Evolutionary conservation across 2,329 filamentous ascomycete species (phyloP), one percentile per base, ranked within the genome.

Genomic region (Trichoderma cornu-damae): DNA sequence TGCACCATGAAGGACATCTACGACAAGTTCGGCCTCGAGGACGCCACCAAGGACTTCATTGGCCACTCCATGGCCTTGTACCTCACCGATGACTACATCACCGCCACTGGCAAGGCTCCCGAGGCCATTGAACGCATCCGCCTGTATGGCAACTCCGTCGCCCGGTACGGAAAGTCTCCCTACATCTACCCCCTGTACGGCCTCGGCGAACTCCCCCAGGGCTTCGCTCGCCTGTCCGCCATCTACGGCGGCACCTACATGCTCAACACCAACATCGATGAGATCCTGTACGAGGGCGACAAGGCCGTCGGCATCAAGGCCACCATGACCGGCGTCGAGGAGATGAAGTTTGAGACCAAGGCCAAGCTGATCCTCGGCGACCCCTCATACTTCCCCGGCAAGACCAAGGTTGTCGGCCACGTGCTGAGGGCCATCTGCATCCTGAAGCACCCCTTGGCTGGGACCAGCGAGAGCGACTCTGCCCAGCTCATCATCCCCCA

Each of bases 131-230:
- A 93, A 75, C 90, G 93, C 67, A 96, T 99, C 72, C 85, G 90
- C 64, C 82, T 99, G 46, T 99, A 99, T 75, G 95, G 93, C 66
- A 96, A 96, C 82, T 96, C 92, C 28, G 96, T 99, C 76, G 90
- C 92, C 52, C 86, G 93, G 62, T 97, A 97, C 75, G 94, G 94
- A 75, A 97, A 96, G 77, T 97, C 92, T 11, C 95, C 94, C 44
- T 99, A 97, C 80, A 97, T 99, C 78, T 99, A 99, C 81, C 95
- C 94, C 48, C 86, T 97, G 30, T 99, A 99, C 77, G 94, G 94
- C 61, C 85, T 99, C 49, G 94, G 89, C 71, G 94, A 99, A 79
- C 87, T 99, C 57, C 95, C 94, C 34, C 94, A 99, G 77, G 93
- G 93, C 60, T 99, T 99, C 69, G 94, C 94, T 62, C 92, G 94